Conservation (phyloP, 1,139 yeast genomes). For the Lodderomyces beijingensis region DNA sequence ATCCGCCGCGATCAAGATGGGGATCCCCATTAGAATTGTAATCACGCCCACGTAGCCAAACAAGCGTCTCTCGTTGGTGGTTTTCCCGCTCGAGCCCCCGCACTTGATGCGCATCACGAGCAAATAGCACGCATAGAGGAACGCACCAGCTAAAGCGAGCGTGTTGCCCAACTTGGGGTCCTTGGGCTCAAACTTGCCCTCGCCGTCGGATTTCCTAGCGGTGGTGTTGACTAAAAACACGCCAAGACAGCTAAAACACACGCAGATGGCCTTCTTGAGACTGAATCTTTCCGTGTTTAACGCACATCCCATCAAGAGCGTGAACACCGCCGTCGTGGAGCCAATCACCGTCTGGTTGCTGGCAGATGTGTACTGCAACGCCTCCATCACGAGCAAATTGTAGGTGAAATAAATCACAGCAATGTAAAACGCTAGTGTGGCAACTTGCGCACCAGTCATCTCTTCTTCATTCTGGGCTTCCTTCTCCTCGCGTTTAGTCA, state of each 20-base stretch:
- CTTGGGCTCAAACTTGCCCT: constrained; percentile 28
- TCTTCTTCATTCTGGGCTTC: constrained; percentile 7
- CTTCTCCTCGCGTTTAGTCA: constrained; percentile 1
- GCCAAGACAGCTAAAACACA: constrained; percentile 42
- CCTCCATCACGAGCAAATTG: constrained; percentile 35
- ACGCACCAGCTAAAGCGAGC: constrained; percentile 44
- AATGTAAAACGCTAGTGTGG: constrained; percentile 33
- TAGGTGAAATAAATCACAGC: constrained; percentile 40
- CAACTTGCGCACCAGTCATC: constrained; percentile 29
- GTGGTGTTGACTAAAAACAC: constrained; percentile 45
- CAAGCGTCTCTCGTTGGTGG: constrained; percentile 44
- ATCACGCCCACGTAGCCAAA: constrained; percentile 46
- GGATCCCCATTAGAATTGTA: constrained; percentile 36
- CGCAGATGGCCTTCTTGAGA: constrained; percentile 39
- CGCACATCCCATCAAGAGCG: constrained; percentile 40
- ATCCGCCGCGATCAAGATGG: constrained; percentile 32
- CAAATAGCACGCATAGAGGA: constrained; percentile 44
- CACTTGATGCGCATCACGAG: constrained; percentile 39
- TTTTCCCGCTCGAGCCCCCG: constrained; percentile 36
- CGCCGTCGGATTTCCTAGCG: constrained; percentile 12
- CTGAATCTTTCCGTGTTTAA: constrained; percentile 41
- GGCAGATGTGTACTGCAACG: constrained; percentile 49
- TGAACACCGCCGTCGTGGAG: constrained; percentile 49
- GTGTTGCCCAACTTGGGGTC: constrained; percentile 44
- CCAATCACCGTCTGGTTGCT: constrained; percentile 51